A percentile compares a stretch with the other conserved stretches of the same genome.
Conservation (phyloP, 176 grass and related monocot species). For the Leersia perrieri region DNA sequence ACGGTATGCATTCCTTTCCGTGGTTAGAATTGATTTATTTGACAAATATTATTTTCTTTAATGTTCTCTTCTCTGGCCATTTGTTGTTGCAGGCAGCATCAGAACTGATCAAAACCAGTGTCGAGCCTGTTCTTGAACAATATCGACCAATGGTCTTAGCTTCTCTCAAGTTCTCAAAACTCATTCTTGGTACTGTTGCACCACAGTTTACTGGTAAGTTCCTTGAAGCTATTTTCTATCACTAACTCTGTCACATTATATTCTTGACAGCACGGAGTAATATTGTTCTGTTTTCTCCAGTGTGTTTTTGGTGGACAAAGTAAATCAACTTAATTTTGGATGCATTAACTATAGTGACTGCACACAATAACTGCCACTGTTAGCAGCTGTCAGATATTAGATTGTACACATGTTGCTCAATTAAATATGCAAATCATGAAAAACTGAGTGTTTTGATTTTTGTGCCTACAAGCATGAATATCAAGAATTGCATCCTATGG, state of each 20-base stretch:
- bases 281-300: not conserved
- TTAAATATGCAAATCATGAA: not conserved
- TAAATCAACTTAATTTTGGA: not conserved
- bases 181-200: constrained; percentile 95
- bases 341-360: not conserved
- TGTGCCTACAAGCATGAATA: not conserved
- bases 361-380: not conserved
- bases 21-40: not conserved
- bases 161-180: constrained; percentile 91
- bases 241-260: not conserved
- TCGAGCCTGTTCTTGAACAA: constrained; percentile 92
- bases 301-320: not conserved
- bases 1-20: constrained; percentile 40
- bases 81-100: constrained; percentile 71
- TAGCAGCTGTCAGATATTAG: not conserved
- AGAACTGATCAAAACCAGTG: constrained; percentile 78
- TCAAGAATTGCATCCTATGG: not conserved
- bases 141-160: constrained; percentile 76
- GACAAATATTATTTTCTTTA: constrained; percentile 21
- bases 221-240: not conserved
- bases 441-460: not conserved
- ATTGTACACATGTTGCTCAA: not conserved
- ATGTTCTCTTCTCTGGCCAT: constrained; percentile 25
- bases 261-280: not conserved
- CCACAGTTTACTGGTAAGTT: constrained; percentile 90